A percentile compares a stretch with the other conserved stretches of the same genome.
Conservation (phyloP, 192 early-diverging fungal species). For the Backusella parvicylindrica region DNA sequence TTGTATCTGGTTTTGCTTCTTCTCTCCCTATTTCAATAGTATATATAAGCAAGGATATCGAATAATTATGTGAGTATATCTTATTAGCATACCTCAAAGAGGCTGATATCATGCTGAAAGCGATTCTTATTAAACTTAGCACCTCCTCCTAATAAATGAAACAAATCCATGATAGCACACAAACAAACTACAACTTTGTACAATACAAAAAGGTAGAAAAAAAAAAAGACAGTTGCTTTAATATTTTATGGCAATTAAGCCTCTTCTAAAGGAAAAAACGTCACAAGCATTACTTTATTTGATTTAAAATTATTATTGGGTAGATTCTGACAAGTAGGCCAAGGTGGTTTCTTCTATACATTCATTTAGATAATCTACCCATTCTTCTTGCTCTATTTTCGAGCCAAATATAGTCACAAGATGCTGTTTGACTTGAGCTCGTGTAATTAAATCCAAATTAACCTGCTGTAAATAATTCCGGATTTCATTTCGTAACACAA, state of each 20-base stretch:
- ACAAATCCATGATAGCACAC: slow-evolving; percentile 63
- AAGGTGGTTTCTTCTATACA: slow-evolving; percentile 31
- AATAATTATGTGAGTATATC: background rate
- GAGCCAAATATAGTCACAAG: slow-evolving; percentile 20
- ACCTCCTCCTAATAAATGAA: slow-evolving; percentile 82
- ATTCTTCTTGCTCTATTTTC: slow-evolving; percentile 10
- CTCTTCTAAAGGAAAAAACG: background rate
- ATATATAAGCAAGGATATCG: background rate
- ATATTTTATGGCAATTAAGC: background rate
- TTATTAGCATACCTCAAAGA: slow-evolving; percentile 67
- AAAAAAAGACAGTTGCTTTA: background rate
- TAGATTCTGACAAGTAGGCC: background rate
- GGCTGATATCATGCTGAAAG: slow-evolving; percentile 74
- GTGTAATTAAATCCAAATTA: slow-evolving; percentile 28
- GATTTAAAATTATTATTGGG: background rate
- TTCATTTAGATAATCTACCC: slow-evolving; percentile 16
- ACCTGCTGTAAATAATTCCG: slow-evolving; percentile 20
- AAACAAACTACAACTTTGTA: background rate
- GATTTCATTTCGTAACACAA: slow-evolving; percentile 12
- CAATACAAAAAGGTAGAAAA: background rate
- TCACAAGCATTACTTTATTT: background rate
- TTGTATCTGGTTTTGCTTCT: background rate
- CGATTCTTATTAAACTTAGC: slow-evolving; percentile 85
- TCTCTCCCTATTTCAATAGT: background rate
- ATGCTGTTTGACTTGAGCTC: slow-evolving; percentile 34